Percentiles rank a stretch among this genome's conserved stretches.
Conservation (phyloP, 768 basidiomycete genomes). For the Plicaturopsis crispa region DNA sequence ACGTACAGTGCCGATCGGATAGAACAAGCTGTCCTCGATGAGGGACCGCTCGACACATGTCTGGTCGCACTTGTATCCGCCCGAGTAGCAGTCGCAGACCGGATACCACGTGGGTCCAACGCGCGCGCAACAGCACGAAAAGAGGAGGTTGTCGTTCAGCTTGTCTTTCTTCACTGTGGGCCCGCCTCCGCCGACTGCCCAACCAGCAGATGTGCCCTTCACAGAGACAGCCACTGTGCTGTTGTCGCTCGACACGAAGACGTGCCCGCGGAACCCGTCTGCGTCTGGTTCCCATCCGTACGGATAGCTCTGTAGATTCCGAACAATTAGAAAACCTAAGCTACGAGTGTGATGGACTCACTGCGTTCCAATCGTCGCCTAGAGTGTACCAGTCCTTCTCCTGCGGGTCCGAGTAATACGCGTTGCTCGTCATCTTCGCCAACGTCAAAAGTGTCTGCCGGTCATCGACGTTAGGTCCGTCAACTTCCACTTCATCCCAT, state of each 20-base stretch:
- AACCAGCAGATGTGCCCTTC: slow-evolving; percentile 85
- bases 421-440: slow-evolving; percentile 87
- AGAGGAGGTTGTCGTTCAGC: slow-evolving; percentile 90
- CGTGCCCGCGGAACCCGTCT: slow-evolving; percentile 89
- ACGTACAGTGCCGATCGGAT: slow-evolving; percentile 76
- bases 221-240: slow-evolving; percentile 81
- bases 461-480: slow-evolving; percentile 65
- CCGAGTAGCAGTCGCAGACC: slow-evolving; percentile 82
- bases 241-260: slow-evolving; percentile 81
- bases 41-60: slow-evolving; percentile 76
- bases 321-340: too few relatives aligned
- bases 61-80: slow-evolving; percentile 70
- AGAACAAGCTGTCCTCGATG: slow-evolving; percentile 79
- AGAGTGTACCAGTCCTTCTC: slow-evolving; percentile 68
- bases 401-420: slow-evolving; percentile 53
- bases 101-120: slow-evolving; percentile 94
- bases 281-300: slow-evolving; percentile 87
- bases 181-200: slow-evolving; percentile 65
- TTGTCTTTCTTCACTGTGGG: slow-evolving; percentile 87
- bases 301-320: slow-evolving; percentile 43
- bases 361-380: slow-evolving; percentile 53
- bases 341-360: slow-evolving; percentile 17
- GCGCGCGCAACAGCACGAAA: slow-evolving; percentile 92
- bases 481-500: slow-evolving; percentile 63
- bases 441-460: slow-evolving; percentile 67